Evolutionary conservation across 2,329 filamentous ascomycete genomes (phyloP).

Genomic region (Colletotrichum graminicola): DNA sequence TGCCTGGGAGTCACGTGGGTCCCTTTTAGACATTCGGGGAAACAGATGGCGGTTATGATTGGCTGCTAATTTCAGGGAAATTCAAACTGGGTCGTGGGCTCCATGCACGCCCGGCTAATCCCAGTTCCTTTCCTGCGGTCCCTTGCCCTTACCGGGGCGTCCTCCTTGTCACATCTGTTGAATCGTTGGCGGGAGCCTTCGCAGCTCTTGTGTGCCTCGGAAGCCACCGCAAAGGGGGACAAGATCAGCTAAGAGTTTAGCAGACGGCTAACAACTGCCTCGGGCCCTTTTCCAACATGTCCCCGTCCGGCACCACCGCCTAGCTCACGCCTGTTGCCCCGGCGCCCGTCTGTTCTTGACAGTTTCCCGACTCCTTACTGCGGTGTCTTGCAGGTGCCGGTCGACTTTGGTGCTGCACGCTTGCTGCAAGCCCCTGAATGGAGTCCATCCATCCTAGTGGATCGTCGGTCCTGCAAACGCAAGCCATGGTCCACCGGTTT

Average conservation of each 20-base stretch:
- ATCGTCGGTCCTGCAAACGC: conserved; percentile 37
- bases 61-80: conserved; percentile 48
- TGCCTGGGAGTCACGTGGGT: conserved; percentile 52
- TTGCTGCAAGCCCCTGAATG: conserved; percentile 42
- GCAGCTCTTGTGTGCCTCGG: background rate
- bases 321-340: conserved; percentile 37
- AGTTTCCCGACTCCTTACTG: conserved; percentile 32
- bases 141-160: conserved; percentile 33
- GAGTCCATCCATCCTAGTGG: conserved; percentile 31
- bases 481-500: conserved; percentile 38
- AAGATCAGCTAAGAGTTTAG: conserved; percentile 15
- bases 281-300: conserved; percentile 26
- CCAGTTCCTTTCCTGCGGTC: conserved; percentile 44
- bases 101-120: conserved; percentile 42
- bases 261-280: conserved; percentile 11
- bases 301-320: conserved; percentile 33
- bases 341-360: conserved; percentile 34
- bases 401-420: conserved; percentile 27
- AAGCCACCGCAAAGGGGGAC: conserved; percentile 1
- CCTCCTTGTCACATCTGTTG: background rate
- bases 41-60: conserved; percentile 40
- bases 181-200: conserved; percentile 9
- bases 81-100: conserved; percentile 43
- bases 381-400: conserved; percentile 29
- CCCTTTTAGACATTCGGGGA: conserved; percentile 24